Evolutionary conservation across 2,329 filamentous ascomycete genomes (phyloP).

Genomic region (Chrysosphaeria jannelii): DNA sequence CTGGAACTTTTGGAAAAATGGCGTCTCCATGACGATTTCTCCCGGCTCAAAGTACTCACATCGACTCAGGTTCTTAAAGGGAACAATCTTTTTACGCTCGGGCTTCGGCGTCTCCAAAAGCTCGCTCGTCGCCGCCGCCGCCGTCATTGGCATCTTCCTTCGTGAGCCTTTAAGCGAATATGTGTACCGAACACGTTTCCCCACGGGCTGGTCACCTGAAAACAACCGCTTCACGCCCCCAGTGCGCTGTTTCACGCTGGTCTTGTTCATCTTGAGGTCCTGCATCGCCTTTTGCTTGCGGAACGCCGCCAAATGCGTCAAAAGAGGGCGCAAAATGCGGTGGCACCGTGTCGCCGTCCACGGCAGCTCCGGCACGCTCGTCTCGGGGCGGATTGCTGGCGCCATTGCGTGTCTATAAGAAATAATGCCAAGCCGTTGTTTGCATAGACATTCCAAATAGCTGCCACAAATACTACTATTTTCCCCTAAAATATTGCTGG

Average conservation of each 20-base stretch:
- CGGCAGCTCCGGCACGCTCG: conserved; percentile 5
- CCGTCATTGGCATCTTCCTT: too few species aligned
- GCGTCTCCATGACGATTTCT: too few species aligned
- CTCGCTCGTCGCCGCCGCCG: too few species aligned
- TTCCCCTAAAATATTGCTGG: conserved; percentile 1
- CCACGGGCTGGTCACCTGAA: not conserved
- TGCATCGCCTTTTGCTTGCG: conserved; percentile 8
- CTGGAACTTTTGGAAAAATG: too few species aligned
- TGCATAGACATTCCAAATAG: not conserved
- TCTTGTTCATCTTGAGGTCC: not conserved
- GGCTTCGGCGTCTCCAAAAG: too few species aligned
- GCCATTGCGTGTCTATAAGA: conserved; percentile 1
- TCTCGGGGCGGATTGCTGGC: conserved; percentile 2
- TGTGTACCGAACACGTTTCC: conserved; percentile 5
- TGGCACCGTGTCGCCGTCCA: conserved; percentile 19
- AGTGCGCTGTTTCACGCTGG: not conserved
- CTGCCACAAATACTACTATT: not conserved
- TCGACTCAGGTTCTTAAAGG: too few species aligned
- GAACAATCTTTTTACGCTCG: too few species aligned
- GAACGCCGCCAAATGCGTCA: conserved; percentile 13
- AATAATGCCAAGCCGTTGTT: conserved; percentile 2
- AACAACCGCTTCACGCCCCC: conserved; percentile 1
- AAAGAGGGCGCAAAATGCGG: conserved; percentile 15
- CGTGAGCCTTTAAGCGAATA: conserved; percentile 5
- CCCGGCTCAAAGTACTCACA: too few species aligned